These are phyloP conservation scores for Colletotrichum incanum DNA, from an alignment of 2,329 filamentous ascomycete genomes.

Conservation along the genomic window DNA sequence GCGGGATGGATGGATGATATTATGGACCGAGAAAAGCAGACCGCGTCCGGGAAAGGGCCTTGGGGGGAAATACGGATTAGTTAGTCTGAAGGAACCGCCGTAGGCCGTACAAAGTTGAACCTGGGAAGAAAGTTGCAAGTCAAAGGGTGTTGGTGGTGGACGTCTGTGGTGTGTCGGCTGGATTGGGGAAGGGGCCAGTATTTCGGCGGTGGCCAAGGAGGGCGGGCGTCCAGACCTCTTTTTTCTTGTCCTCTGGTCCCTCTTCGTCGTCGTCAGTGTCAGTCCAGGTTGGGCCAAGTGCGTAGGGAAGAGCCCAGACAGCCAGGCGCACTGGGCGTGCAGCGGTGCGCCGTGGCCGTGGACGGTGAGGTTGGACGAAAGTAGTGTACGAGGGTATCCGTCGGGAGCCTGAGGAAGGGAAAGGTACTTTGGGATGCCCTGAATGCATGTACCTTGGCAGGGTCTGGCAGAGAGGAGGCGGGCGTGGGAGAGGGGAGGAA, in stretches of 20 bases:
- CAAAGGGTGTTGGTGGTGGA: constrained; percentile 20
- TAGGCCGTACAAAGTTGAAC: constrained; percentile 1
- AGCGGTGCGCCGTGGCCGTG: constrained; percentile 16
- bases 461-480: background rate
- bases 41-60: constrained; percentile 9
- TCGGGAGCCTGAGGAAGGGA: background rate
- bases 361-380: constrained; percentile 19
- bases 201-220: constrained; percentile 36
- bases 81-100: constrained; percentile 14
- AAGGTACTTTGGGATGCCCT: constrained; percentile 1
- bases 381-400: background rate
- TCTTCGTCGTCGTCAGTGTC: constrained; percentile 26
- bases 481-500: background rate
- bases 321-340: constrained; percentile 23
- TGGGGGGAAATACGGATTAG: constrained; percentile 7
- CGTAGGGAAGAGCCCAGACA: constrained; percentile 27
- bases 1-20: constrained; percentile 21
- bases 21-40: constrained; percentile 30
- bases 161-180: constrained; percentile 26
- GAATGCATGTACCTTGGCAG: constrained; percentile 4
- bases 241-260: background rate
- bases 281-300: constrained; percentile 37
- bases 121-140: constrained; percentile 14
- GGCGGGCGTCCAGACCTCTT: constrained; percentile 17
- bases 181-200: constrained; percentile 33